Evolutionary conservation across 1,139 yeast species (phyloP).

Genomic region (Sugiyamaella grinbergsii): DNA sequence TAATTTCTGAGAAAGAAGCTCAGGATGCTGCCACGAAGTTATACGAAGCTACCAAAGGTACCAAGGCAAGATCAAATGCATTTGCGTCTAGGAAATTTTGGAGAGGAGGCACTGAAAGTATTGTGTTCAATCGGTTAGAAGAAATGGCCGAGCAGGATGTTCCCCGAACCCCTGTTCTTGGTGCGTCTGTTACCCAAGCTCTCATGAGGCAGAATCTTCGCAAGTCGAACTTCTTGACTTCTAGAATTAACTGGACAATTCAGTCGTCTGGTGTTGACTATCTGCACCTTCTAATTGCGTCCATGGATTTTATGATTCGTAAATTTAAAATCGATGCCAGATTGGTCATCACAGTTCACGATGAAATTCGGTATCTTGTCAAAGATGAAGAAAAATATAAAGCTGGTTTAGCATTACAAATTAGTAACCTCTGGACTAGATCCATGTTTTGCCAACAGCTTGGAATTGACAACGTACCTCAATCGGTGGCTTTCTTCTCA

Average conservation of each 20-base stretch:
- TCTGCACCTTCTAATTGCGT: slow-evolving; percentile 75
- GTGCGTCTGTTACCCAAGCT: slow-evolving; percentile 92
- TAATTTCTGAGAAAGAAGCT: slow-evolving; percentile 69
- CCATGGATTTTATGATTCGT: slow-evolving; percentile 81
- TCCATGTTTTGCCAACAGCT: slow-evolving; percentile 93
- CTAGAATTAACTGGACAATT: slow-evolving; percentile 96
- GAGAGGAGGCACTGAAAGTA: slow-evolving; percentile 93
- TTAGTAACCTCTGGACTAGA: slow-evolving; percentile 93
- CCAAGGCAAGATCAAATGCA: slow-evolving; percentile 44
- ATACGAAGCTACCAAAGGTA: slow-evolving; percentile 84
- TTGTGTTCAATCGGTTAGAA: slow-evolving; percentile 86
- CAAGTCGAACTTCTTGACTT: slow-evolving; percentile 71
- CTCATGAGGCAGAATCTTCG: slow-evolving; percentile 66
- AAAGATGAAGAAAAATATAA: slow-evolving; percentile 71
- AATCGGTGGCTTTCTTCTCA: slow-evolving; percentile 92
- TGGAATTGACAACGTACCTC: slow-evolving; percentile 89
- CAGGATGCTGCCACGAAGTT: slow-evolving; percentile 63
- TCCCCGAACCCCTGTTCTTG: slow-evolving; percentile 89
- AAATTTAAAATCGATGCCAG: slow-evolving; percentile 75
- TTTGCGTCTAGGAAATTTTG: slow-evolving; percentile 52
- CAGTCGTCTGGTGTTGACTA: slow-evolving; percentile 98
- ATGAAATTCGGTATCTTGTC: slow-evolving; percentile 83
- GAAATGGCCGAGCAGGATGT: slow-evolving; percentile 79
- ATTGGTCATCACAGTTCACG: slow-evolving; percentile 87
- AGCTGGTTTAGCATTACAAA: slow-evolving; percentile 81